These are phyloP conservation scores for Talaromyces nanjingensis DNA, from an alignment of 495 filamentous ascomycete species.

Conservation along the genomic window DNA sequence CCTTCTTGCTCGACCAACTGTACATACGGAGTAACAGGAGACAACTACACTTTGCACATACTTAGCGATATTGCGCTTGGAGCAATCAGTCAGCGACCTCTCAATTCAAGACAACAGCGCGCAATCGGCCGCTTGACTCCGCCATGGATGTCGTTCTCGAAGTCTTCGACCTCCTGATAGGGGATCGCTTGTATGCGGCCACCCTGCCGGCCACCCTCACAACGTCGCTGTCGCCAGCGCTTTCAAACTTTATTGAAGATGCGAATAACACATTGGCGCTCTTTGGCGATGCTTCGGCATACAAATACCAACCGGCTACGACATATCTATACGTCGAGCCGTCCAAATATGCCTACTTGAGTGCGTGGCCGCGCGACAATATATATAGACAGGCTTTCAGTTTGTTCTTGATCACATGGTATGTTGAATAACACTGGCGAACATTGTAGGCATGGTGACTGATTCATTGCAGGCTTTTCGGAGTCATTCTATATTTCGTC, in stretches of 20 bases:
- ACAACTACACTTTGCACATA: neutral
- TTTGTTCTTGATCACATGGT: conserved; percentile 84
- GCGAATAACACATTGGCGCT: conserved; percentile 31
- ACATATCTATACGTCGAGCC: conserved; percentile 64
- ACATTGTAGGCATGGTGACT: conserved; percentile 7
- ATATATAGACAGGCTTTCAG: conserved; percentile 68
- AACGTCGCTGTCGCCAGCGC: conserved; percentile 32
- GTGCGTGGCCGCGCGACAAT: conserved; percentile 73
- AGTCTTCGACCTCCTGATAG: conserved; percentile 73
- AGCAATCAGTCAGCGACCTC: neutral
- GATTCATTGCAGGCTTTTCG: conserved; percentile 63
- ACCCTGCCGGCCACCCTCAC: conserved; percentile 56
- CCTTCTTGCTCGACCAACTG: neutral
- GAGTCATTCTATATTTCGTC: conserved; percentile 74
- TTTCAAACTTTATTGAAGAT: conserved; percentile 32
- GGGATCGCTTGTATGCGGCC: conserved; percentile 72
- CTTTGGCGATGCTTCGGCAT: conserved; percentile 36
- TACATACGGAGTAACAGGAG: neutral
- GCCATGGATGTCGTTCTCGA: conserved; percentile 90
- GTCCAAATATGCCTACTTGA: conserved; percentile 72
- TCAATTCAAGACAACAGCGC: neutral
- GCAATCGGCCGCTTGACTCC: neutral
- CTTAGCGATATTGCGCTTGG: neutral
- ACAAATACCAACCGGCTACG: conserved; percentile 68
- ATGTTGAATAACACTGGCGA: conserved; percentile 16